phyloP scores from a whole-genome alignment of 176 grass and related monocot species.

The Zea mays region DNA sequence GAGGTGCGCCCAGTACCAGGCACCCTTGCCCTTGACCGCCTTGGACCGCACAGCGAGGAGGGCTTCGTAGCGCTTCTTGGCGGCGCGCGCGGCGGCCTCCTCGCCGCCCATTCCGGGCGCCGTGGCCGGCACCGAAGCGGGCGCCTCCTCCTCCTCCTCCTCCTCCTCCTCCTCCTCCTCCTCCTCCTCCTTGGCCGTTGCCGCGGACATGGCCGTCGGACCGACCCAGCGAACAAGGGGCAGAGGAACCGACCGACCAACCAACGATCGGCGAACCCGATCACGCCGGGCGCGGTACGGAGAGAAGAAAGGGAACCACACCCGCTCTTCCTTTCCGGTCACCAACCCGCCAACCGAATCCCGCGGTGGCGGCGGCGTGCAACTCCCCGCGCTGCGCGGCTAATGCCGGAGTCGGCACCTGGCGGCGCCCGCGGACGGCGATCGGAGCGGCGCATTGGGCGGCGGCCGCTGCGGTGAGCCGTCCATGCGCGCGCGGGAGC shows the following conservation, averaged over 20 bases:
- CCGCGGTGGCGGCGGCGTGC: background rate
- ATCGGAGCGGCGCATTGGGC: constrained; percentile 45
- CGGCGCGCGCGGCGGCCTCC: constrained; percentile 53
- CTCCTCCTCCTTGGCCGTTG: constrained; percentile 38
- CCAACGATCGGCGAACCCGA: constrained; percentile 27
- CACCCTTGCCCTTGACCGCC: constrained; percentile 78
- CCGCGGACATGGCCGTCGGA: constrained; percentile 37
- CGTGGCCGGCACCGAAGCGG: constrained; percentile 4
- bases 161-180: too few relatives aligned
- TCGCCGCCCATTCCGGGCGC: constrained; percentile 43
- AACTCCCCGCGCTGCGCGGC: background rate
- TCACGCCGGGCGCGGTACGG: constrained; percentile 3
- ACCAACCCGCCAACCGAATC: constrained; percentile 32
- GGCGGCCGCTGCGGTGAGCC: constrained; percentile 32
- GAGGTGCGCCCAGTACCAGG: constrained; percentile 83
- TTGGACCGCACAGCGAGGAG: constrained; percentile 68
- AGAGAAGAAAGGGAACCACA: constrained; percentile 6
- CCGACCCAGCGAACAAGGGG: background rate
- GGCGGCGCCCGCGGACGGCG: constrained; percentile 8
- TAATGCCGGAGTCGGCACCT: constrained; percentile 17
- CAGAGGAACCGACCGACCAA: background rate
- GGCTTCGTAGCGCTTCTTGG: constrained; percentile 69
- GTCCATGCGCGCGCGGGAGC: constrained; percentile 34
- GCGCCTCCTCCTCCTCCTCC: background rate
- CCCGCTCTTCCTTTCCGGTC: constrained; percentile 10